A percentile compares a stretch with the other conserved stretches of the same genome.
Evolutionary conservation across 805 yeast genomes (phyloP).

Genomic region (Suhomyces canberraensis): DNA sequence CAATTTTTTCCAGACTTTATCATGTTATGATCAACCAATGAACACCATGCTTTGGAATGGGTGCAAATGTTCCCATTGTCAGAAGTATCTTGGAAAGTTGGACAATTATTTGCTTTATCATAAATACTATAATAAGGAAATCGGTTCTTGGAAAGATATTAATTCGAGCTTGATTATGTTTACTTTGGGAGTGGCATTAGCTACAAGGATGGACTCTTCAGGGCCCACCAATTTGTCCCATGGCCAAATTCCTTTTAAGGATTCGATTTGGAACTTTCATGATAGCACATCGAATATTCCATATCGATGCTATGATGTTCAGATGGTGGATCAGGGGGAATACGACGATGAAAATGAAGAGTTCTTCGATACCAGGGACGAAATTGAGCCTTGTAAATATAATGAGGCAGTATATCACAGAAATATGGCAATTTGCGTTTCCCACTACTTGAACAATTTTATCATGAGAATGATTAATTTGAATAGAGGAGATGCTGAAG

Average conservation of each 20-base stretch:
- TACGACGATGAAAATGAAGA: constrained; percentile 20
- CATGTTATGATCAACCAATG: constrained; percentile 68
- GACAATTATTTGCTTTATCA: constrained; percentile 66
- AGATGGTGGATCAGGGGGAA: constrained; percentile 35
- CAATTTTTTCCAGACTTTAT: constrained; percentile 53
- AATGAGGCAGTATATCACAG: constrained; percentile 11
- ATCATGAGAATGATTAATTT: constrained; percentile 30
- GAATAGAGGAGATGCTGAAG: constrained; percentile 43
- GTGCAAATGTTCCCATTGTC: constrained; percentile 61
- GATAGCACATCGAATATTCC: constrained; percentile 21
- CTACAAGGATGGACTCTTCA: constrained; percentile 4
- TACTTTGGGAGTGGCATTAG: constrained; percentile 8
- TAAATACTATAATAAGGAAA: constrained; percentile 48
- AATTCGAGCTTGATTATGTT: constrained; percentile 16
- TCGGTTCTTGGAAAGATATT: constrained; percentile 54
- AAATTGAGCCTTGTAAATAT: constrained; percentile 12
- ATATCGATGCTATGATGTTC: constrained; percentile 32
- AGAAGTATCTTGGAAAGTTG: constrained; percentile 43
- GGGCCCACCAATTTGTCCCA: constrained; percentile 6
- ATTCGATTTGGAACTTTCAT: constrained; percentile 34
- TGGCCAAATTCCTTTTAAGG: constrained; percentile 17
- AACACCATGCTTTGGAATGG: constrained; percentile 78
- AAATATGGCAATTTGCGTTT: constrained; percentile 20
- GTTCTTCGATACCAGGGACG: constrained; percentile 21
- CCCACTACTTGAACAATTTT: constrained; percentile 36